phyloP scores from a whole-genome alignment of 2,329 filamentous ascomycete genomes.

The Diaporthe nobilis region DNA sequence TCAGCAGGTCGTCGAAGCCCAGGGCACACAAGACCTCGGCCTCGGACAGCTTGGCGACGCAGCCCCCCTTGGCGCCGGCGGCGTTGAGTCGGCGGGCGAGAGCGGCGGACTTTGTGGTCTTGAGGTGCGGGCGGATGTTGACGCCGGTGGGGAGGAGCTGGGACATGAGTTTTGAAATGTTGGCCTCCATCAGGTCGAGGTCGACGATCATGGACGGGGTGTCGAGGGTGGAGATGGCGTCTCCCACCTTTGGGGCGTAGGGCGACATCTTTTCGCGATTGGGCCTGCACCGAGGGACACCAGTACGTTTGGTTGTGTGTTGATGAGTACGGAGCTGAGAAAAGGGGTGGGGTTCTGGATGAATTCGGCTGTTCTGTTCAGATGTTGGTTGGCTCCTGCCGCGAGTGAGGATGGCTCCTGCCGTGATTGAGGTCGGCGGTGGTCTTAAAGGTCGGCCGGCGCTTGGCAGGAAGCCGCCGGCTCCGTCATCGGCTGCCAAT shows the following conservation, averaged over 20 bases:
- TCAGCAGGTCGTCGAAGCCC: constrained; percentile 64
- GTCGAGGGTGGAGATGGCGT: constrained; percentile 60
- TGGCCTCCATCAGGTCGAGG: constrained; percentile 65
- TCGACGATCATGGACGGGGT: constrained; percentile 71
- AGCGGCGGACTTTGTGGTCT: constrained; percentile 65
- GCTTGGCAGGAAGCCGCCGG: not conserved
- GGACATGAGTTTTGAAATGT: constrained; percentile 62
- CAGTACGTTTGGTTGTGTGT: not conserved
- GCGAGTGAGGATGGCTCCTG: not conserved
- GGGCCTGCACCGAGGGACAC: not conserved
- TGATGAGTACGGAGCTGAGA: not conserved
- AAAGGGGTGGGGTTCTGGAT: not conserved
- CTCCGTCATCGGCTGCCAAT: constrained; percentile 14
- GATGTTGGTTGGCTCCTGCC: not conserved
- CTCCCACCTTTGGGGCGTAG: constrained; percentile 59
- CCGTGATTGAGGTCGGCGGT: not conserved
- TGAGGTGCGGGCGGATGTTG: constrained; percentile 65
- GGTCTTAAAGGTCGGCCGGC: constrained; percentile 15
- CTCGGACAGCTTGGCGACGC: constrained; percentile 66
- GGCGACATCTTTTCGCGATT: constrained; percentile 25
- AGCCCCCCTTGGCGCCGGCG: constrained; percentile 64
- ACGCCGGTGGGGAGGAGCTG: constrained; percentile 61
- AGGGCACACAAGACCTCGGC: constrained; percentile 58
- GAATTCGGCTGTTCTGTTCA: not conserved
- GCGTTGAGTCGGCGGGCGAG: constrained; percentile 59